These are phyloP conservation scores for Purshia tridentata DNA, from an alignment of 306 rosid species.

Conservation along the genomic window DNA sequence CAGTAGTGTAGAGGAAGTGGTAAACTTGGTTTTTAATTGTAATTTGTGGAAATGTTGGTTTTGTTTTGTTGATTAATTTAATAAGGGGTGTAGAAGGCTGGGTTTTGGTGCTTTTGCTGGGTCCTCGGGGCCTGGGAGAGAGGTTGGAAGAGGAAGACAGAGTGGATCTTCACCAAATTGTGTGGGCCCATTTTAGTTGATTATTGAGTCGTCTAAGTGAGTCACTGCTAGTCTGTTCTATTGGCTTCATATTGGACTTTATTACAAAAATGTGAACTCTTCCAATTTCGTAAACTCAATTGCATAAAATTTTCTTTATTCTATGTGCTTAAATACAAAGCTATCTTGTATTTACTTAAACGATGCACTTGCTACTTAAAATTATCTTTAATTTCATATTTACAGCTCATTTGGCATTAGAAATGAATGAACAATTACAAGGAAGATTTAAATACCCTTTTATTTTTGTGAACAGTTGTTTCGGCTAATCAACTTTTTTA, in stretches of 20 bases:
- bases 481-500: too few relatives aligned
- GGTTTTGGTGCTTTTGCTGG: constrained; percentile 7
- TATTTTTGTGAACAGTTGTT: too few relatives aligned
- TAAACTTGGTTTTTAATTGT: background rate
- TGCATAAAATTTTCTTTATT: background rate
- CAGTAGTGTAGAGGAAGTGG: background rate
- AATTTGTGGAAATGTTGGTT: background rate
- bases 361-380: too few relatives aligned
- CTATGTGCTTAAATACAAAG: background rate
- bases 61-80: background rate
- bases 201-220: constrained; percentile 20
- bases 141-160: constrained; percentile 3
- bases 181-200: constrained; percentile 25
- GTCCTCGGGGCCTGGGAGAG: background rate
- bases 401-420: too few relatives aligned
- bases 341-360: background rate
- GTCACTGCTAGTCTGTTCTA: background rate
- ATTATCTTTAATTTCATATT: too few relatives aligned
- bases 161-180: constrained; percentile 25
- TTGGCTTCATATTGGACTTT: background rate
- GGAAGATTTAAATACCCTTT: too few relatives aligned
- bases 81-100: background rate
- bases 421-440: too few relatives aligned
- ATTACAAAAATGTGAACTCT: background rate
- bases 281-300: background rate